Base-by-base conservation (phyloP, 352 stramenopile genomes). In the Albugo candida region DNA sequence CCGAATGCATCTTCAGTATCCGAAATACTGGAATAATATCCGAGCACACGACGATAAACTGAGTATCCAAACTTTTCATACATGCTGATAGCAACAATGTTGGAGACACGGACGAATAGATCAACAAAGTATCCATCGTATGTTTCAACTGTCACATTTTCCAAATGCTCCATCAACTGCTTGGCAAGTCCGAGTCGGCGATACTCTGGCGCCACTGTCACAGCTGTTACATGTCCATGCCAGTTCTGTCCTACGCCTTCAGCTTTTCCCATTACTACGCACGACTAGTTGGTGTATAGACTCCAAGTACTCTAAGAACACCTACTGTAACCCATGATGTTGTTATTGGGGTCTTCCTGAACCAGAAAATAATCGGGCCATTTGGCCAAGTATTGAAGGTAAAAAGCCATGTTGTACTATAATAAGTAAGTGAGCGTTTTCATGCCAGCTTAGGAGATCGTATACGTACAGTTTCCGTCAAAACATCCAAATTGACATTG, bases 91-190 rank as follows among this genome's bases (percentile, higher is more conserved):
- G 88, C 88, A 14, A 93, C 57, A 34, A 61, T 67, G 72, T 99
- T 99, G 36, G 87, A 97, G 16, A 91, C 79, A 20, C 95, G 73
- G 16, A 99, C 95, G 58, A 98, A 99, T n/a, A 99, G 65, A 59
- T 99, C 95, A 44, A 99, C 95, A 70, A 98, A 99, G 70, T 97
- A 98, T 14, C 70, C 89, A 61, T 98, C 84, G 52, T 78, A 86
- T 41, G 83, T 61, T 48, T 83, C 66, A 18, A 78, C 59, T 10
- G 74, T 83, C 13, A 87, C 71, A 38, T 77, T 70, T 64, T 97
- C 88, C 45, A 97, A 79, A 59, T 92, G 83, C 46, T 93, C 70
- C 92, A 97, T 97, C 45, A 97, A 63, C 21, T 84, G 93, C 52
- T 85, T 92, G 27, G 87, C 92, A 37, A 97, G 62, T 48, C 88